phyloP scores from a whole-genome alignment of 257 asterid species.

The Mentha longifolia region DNA sequence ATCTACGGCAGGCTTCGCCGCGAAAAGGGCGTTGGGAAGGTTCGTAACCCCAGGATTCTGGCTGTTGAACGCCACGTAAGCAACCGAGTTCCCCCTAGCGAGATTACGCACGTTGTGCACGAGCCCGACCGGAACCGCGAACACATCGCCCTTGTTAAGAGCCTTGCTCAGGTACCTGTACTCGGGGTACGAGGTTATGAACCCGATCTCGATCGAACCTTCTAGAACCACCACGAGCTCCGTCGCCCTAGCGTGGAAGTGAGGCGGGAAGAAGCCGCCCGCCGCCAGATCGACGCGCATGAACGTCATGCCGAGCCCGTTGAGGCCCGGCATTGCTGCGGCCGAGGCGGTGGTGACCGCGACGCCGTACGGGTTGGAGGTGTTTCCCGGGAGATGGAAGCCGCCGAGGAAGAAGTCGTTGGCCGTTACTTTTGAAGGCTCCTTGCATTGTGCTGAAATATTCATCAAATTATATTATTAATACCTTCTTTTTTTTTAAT shows the following conservation, averaged over 20 bases:
- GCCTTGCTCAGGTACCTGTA: slow-evolving; percentile 15
- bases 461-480: not conserved
- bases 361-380: slow-evolving; percentile 40
- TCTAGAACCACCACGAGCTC: slow-evolving; percentile 26
- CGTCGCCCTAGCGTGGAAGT: slow-evolving; percentile 30
- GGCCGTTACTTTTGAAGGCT: slow-evolving; percentile 12
- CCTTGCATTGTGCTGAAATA: slow-evolving; percentile 35
- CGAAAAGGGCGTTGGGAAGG: slow-evolving; percentile 15
- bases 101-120: slow-evolving; percentile 27
- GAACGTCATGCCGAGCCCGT: slow-evolving; percentile 33
- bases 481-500: not conserved
- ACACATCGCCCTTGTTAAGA: slow-evolving; percentile 26
- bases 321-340: slow-evolving; percentile 31
- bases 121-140: slow-evolving; percentile 38
- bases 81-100: not conserved
- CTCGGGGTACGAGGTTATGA: slow-evolving; percentile 28
- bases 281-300: slow-evolving; percentile 27
- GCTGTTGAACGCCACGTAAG: slow-evolving; percentile 9
- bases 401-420: slow-evolving; percentile 40
- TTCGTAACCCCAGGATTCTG: slow-evolving; percentile 8
- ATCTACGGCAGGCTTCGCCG: not conserved
- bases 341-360: slow-evolving; percentile 19
- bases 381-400: slow-evolving; percentile 42
- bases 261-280: slow-evolving; percentile 34
- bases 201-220: slow-evolving; percentile 33